Conservation (phyloP, 768 basidiomycete species). For the Auriscalpium orientale region DNA sequence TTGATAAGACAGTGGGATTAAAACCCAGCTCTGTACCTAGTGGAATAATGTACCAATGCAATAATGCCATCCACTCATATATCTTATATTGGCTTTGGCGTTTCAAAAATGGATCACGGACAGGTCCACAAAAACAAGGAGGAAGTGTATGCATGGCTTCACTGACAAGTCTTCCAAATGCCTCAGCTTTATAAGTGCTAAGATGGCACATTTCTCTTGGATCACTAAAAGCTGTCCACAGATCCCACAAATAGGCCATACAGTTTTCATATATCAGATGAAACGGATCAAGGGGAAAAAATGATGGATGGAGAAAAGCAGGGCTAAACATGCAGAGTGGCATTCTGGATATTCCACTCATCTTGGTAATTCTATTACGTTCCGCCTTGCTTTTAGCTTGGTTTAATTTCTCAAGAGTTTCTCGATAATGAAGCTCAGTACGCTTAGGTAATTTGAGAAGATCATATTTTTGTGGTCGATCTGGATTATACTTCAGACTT, state of each 20-base stretch:
- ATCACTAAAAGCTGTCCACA: background rate
- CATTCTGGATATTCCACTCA: background rate
- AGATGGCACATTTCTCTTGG: background rate
- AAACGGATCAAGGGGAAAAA: background rate
- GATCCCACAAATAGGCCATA: background rate
- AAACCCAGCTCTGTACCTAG: background rate
- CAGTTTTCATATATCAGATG: background rate
- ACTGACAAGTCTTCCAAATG: background rate
- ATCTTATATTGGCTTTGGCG: background rate
- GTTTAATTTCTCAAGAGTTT: background rate
- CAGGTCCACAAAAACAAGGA: background rate
- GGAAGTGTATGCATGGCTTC: background rate
- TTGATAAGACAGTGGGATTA: constrained; percentile 6
- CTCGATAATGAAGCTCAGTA: background rate
- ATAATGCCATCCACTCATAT: background rate
- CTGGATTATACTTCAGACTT: background rate
- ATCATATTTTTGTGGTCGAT: background rate
- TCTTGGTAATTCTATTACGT: background rate
- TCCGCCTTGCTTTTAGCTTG: background rate
- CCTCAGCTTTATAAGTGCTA: background rate
- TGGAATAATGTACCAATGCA: background rate
- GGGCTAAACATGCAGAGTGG: background rate
- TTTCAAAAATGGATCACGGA: background rate
- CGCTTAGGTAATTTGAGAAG: background rate
- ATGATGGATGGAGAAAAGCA: background rate